Evolutionary conservation across 352 stramenopile genomes (phyloP), one percentile per base, ranked within the genome.

Genomic region (Discostella stelligera): DNA sequence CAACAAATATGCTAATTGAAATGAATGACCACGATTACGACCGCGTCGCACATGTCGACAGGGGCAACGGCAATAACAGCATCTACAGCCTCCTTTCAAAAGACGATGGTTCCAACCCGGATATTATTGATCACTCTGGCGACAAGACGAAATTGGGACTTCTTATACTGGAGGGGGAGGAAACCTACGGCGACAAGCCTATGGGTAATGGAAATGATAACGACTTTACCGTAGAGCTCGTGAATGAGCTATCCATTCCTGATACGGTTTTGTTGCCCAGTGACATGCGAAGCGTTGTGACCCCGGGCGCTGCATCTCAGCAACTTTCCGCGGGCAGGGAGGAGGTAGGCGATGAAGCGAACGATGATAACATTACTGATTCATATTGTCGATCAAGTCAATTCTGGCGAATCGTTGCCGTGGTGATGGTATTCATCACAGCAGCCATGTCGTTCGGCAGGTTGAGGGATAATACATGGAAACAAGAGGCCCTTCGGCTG

Each of bases 81-180:
- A 60, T 60, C 21, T 60, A 41, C 32, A 60, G 52, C 52, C n/a
- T 60, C 21, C 9, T 60, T 41, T 60, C 52, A 8, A 23, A 60
- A 60, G 52, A 37, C 16, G 32, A 60, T 60, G 52, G 11, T n/a
- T 56, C 18, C 3, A 27, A 56, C 18, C 49, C 14, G 10, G 20
- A 30, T 14, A 56, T 30, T 14, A 18, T 16, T 7, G 18, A 56
- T 27, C 3, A 18, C 13, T 3, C 11, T 32, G 50, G 50, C 2
- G 11, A 32, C 50, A 60, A 60, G 14, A 44, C 23, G 23, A 41
- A 60, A 11, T 60, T 44, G 37, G 37, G 37, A 13, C 37, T 44
- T 44, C 37, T 44, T 8, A 44, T 44, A 44, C 37, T 44, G 1
- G 37, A 44, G 37, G 37, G 37, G 2, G 37, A 44, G 37, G 37